These are phyloP conservation scores for Pseudopyricularia javanii DNA, from an alignment of 2,329 filamentous ascomycete species.

Conservation along the genomic window DNA sequence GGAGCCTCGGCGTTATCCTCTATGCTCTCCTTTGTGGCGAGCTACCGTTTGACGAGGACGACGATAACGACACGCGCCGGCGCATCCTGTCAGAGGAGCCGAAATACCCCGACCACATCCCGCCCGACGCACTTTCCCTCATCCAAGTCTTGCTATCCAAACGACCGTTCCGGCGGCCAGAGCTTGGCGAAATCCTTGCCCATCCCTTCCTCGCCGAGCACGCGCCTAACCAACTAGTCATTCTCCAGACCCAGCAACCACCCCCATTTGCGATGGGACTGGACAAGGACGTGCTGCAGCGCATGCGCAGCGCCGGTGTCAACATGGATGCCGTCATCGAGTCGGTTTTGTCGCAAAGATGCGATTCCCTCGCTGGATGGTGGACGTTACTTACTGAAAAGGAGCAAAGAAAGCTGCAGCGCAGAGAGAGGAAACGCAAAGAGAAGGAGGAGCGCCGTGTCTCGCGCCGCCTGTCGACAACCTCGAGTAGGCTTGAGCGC, in stretches of 20 bases:
- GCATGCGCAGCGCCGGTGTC: slow-evolving; percentile 88
- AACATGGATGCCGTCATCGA: slow-evolving; percentile 92
- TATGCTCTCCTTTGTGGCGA: slow-evolving; percentile 75
- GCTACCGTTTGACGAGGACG: slow-evolving; percentile 91
- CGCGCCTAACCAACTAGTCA: slow-evolving; percentile 78
- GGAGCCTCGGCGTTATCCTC: slow-evolving; percentile 77
- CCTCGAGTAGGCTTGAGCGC: slow-evolving; percentile 75
- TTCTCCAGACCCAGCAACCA: slow-evolving; percentile 69
- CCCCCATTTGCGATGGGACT: slow-evolving; percentile 74
- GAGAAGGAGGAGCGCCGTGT: slow-evolving; percentile 79
- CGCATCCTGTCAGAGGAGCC: slow-evolving; percentile 81
- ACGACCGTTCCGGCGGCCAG: slow-evolving; percentile 70
- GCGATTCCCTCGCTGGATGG: slow-evolving; percentile 86
- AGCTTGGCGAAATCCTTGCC: slow-evolving; percentile 71
- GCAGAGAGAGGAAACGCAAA: slow-evolving; percentile 70
- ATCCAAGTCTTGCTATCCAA: slow-evolving; percentile 79
- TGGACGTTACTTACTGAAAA: slow-evolving; percentile 93
- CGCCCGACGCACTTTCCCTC: slow-evolving; percentile 64
- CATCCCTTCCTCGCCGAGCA: slow-evolving; percentile 82
- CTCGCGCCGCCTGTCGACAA: slow-evolving; percentile 71
- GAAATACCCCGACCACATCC: slow-evolving; percentile 68
- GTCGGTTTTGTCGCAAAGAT: slow-evolving; percentile 79
- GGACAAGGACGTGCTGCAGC: slow-evolving; percentile 81
- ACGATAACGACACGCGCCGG: slow-evolving; percentile 74
- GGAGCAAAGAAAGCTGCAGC: slow-evolving; percentile 73